phyloP scores from a whole-genome alignment of 2,329 filamentous ascomycete species.

The Colletotrichum higginsianum region DNA sequence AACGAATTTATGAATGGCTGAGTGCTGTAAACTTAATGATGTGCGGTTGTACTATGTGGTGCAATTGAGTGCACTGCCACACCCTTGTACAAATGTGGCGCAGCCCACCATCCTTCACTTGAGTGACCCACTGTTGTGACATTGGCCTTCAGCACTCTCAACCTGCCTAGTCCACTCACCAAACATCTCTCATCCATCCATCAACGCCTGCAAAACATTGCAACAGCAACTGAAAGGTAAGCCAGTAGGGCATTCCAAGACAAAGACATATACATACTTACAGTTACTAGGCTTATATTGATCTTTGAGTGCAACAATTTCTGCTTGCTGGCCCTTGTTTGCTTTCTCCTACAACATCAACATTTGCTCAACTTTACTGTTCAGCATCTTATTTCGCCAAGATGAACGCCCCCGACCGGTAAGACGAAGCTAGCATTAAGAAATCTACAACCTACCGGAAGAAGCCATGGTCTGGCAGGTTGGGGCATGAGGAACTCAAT shows the following conservation, averaged over 20 bases:
- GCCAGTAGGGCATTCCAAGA: not conserved
- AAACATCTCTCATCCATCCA: not conserved
- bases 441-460: not conserved
- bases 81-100: constrained; percentile 11
- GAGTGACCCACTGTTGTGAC: constrained; percentile 8
- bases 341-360: not conserved
- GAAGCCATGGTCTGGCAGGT: not conserved
- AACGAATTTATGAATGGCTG: not conserved
- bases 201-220: not conserved
- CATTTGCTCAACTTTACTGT: not conserved
- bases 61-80: constrained; percentile 23
- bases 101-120: not conserved
- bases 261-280: not conserved
- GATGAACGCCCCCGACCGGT: constrained; percentile 35
- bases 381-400: not conserved
- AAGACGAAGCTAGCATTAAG: not conserved
- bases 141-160: constrained; percentile 1
- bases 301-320: not conserved
- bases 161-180: constrained; percentile 1
- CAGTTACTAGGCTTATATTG: not conserved
- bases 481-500: not conserved
- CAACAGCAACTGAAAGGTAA: not conserved
- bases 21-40: not conserved
- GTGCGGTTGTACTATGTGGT: not conserved
- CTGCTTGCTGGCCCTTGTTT: not conserved